A percentile compares a stretch with the other conserved stretches of the same genome.
Evolutionary conservation across 192 early-diverging fungal genomes (phyloP).

Genomic region (Martensiomyces pterosporus): DNA sequence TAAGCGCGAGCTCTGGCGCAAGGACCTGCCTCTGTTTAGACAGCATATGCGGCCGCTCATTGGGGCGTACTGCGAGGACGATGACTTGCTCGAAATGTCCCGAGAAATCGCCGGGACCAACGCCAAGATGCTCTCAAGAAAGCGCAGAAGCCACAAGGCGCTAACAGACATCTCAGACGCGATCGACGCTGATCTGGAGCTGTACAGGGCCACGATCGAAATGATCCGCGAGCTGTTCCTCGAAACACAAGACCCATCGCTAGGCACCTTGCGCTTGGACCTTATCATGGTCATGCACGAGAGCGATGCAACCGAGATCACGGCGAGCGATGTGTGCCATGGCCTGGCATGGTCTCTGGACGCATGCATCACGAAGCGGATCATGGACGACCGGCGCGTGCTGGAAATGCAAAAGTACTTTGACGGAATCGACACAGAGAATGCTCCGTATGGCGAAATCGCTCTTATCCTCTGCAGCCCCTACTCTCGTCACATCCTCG

Average conservation of each 20-base stretch:
- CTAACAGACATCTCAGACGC: constrained; percentile 20
- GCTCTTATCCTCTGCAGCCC: constrained; percentile 41
- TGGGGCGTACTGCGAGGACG: constrained; percentile 4
- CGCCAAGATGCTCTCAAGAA: constrained; percentile 1
- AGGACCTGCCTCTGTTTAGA: constrained; percentile 17
- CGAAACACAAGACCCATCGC: constrained; percentile 17
- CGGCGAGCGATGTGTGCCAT: constrained; percentile 31
- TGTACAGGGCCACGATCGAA: constrained; percentile 38
- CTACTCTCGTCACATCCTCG: constrained; percentile 33
- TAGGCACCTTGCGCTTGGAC: constrained; percentile 38
- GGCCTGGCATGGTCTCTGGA: constrained; percentile 36
- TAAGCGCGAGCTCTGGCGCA: constrained; percentile 37
- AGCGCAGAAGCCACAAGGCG: constrained; percentile 12
- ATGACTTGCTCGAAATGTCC: constrained; percentile 19
- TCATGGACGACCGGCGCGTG: constrained; percentile 27
- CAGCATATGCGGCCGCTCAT: constrained; percentile 34
- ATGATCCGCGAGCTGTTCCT: constrained; percentile 33
- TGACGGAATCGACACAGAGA: constrained; percentile 24
- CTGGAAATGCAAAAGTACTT: constrained; percentile 31
- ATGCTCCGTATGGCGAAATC: constrained; percentile 41
- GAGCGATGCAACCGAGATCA: constrained; percentile 13
- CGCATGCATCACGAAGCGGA: constrained; percentile 28
- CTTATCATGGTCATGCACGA: constrained; percentile 40
- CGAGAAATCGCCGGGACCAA: constrained; percentile 20
- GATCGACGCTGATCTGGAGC: constrained; percentile 22